Evolutionary conservation across 1,139 yeast species (phyloP).

Genomic region (Pichia inconspicua): DNA sequence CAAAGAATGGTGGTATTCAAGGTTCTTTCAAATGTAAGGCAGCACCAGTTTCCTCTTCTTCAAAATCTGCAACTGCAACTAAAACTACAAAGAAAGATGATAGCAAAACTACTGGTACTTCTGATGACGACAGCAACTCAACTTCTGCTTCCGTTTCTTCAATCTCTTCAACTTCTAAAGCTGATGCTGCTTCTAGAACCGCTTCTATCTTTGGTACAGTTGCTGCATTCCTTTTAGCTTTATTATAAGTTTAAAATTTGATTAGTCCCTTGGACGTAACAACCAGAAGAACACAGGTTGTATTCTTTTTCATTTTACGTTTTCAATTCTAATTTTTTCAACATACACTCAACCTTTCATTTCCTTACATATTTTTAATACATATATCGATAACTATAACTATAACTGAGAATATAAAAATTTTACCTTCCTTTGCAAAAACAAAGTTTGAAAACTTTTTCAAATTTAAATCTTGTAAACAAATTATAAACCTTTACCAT

Average conservation of each 20-base stretch:
- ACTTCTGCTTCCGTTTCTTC: slow-evolving; percentile 12
- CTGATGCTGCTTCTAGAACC: slow-evolving; percentile 28
- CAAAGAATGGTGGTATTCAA: slow-evolving; percentile 69
- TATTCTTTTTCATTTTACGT: slow-evolving; percentile 3
- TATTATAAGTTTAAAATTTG: slow-evolving; percentile 39
- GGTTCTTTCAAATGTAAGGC: slow-evolving; percentile 81
- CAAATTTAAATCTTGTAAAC: too few species aligned
- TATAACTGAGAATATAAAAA: slow-evolving; percentile 3
- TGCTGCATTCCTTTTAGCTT: slow-evolving; percentile 57
- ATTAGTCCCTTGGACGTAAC: background rate
- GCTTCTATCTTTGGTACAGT: slow-evolving; percentile 47
- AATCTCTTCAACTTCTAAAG: slow-evolving; percentile 19
- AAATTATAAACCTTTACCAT: slow-evolving; percentile 77
- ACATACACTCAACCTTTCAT: background rate
- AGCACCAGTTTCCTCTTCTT: slow-evolving; percentile 34
- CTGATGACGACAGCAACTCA: background rate
- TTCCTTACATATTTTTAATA: background rate
- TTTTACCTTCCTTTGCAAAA: too few species aligned
- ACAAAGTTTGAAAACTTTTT: too few species aligned
- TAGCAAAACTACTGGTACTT: slow-evolving; percentile 22
- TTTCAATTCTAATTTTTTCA: background rate
- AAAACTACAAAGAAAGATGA: slow-evolving; percentile 25
- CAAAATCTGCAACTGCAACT: slow-evolving; percentile 20
- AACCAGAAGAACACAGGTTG: background rate
- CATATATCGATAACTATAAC: slow-evolving; percentile 9